phyloP scores from a whole-genome alignment of 2,329 filamentous ascomycete species.

The Arthrobotrys pseudoclavata region DNA sequence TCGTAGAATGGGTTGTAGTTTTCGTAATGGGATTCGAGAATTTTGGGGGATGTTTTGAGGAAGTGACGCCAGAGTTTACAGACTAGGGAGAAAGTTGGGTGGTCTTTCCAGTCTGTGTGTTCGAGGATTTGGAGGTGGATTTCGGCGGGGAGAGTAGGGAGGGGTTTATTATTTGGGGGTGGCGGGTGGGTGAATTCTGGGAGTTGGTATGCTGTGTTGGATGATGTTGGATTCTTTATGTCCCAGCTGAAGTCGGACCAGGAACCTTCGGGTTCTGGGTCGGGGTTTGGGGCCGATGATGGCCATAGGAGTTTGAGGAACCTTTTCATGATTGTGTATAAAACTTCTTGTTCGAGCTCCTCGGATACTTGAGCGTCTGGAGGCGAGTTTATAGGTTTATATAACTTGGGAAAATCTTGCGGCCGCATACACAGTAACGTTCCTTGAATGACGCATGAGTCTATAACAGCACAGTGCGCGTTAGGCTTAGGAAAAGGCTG shows the following conservation, averaged over 20 bases:
- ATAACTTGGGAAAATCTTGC: neutral
- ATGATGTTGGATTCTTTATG: constrained; percentile 33
- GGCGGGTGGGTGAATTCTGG: constrained; percentile 3
- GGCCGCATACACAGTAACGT: too few relatives aligned
- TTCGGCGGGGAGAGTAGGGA: constrained; percentile 34
- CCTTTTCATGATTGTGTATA: constrained; percentile 27
- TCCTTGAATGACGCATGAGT: too few relatives aligned
- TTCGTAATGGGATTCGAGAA: constrained; percentile 30
- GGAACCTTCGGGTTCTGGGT: neutral
- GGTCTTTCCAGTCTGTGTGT: constrained; percentile 24
- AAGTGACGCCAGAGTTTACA: constrained; percentile 50
- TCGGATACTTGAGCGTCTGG: too few relatives aligned
- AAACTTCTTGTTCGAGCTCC: neutral
- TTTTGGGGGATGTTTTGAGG: constrained; percentile 11
- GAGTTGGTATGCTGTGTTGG: constrained; percentile 26
- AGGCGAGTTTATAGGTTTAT: neutral
- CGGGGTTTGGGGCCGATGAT: neutral
- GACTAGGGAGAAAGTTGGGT: constrained; percentile 16
- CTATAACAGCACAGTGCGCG: too few relatives aligned
- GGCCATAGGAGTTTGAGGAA: constrained; percentile 17
- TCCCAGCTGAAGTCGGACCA: neutral
- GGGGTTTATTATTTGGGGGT: neutral
- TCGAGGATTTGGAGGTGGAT: constrained; percentile 46
- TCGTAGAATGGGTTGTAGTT: constrained; percentile 37
- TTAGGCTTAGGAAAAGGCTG: too few relatives aligned